phyloP scores from a whole-genome alignment of 495 filamentous ascomycete genomes.

The Aspergillus funiculosus region DNA sequence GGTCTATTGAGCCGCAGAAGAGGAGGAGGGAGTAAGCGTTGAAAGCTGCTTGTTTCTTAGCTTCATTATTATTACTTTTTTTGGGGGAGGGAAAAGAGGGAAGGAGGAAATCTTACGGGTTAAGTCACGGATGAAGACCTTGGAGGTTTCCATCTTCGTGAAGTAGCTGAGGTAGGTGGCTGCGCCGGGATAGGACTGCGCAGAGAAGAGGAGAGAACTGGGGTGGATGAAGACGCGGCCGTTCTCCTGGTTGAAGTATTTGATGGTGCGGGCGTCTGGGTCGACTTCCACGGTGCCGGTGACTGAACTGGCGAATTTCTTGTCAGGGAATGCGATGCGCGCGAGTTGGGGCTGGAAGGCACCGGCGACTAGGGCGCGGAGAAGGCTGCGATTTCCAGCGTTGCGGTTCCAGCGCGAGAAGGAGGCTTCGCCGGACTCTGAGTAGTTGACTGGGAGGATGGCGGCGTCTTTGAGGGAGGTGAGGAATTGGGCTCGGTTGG shows the following conservation, averaged over 20 bases:
- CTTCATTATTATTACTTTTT: background rate
- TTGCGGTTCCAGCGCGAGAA: slow-evolving; percentile 44
- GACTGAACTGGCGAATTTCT: slow-evolving; percentile 81
- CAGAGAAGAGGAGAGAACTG: slow-evolving; percentile 74
- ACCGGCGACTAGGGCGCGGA: slow-evolving; percentile 83
- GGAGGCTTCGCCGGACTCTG: slow-evolving; percentile 14
- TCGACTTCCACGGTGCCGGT: slow-evolving; percentile 87
- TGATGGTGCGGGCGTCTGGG: slow-evolving; percentile 85
- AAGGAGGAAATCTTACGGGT: slow-evolving; percentile 58
- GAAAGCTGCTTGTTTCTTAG: slow-evolving; percentile 55
- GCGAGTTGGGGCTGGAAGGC: slow-evolving; percentile 89
- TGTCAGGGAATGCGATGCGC: slow-evolving; percentile 86
- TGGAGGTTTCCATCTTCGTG: slow-evolving; percentile 82
- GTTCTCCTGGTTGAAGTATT: slow-evolving; percentile 81
- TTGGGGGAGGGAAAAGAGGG: background rate
- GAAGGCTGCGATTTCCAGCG: slow-evolving; percentile 51
- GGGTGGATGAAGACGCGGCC: slow-evolving; percentile 92
- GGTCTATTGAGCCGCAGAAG: slow-evolving; percentile 76
- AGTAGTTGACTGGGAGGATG: slow-evolving; percentile 57
- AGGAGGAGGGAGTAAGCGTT: slow-evolving; percentile 85
- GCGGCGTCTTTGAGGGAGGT: slow-evolving; percentile 80
- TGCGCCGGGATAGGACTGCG: slow-evolving; percentile 63
- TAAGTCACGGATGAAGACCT: slow-evolving; percentile 80
- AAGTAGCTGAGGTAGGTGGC: slow-evolving; percentile 78
- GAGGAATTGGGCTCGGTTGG: slow-evolving; percentile 79